Percentiles rank a stretch among this genome's conserved stretches.
Evolutionary conservation across 495 filamentous ascomycete genomes (phyloP).

Genomic region (Achaetomiella virescens): DNA sequence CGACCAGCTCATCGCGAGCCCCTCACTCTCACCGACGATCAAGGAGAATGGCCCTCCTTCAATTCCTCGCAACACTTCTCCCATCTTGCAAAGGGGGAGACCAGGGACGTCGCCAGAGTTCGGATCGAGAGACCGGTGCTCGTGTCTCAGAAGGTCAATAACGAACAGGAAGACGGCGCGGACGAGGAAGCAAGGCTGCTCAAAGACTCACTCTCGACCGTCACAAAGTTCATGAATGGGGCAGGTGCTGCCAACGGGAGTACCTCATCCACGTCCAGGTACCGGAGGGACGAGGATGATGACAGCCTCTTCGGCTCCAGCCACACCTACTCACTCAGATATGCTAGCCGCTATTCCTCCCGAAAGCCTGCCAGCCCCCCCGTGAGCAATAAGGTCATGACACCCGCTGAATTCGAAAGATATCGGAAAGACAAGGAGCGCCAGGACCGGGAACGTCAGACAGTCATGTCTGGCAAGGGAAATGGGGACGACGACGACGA

Average conservation of each 20-base stretch:
- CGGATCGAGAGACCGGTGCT: slow-evolving; percentile 44
- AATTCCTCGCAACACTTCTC: slow-evolving; percentile 30
- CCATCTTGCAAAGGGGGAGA: slow-evolving; percentile 13
- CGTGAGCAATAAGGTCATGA: slow-evolving; percentile 72
- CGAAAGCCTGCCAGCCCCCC: slow-evolving; percentile 30
- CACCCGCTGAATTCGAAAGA: slow-evolving; percentile 77
- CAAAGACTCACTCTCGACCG: slow-evolving; percentile 52
- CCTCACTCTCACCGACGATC: slow-evolving; percentile 26
- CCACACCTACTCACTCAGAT: slow-evolving; percentile 50
- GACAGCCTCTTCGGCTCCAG: slow-evolving; percentile 45
- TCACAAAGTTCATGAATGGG: slow-evolving; percentile 39
- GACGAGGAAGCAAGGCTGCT: slow-evolving; percentile 67
- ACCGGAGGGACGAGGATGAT: slow-evolving; percentile 36
- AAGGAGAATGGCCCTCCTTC: slow-evolving; percentile 28
- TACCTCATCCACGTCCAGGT: slow-evolving; percentile 22
- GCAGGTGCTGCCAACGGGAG: neutral
- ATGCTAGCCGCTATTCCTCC: slow-evolving; percentile 40
- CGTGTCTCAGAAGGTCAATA: slow-evolving; percentile 38
- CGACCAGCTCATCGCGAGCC: slow-evolving; percentile 50
- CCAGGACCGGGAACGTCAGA: slow-evolving; percentile 61
- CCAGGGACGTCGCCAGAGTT: slow-evolving; percentile 28
- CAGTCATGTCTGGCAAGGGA: slow-evolving; percentile 24
- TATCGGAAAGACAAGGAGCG: slow-evolving; percentile 76
- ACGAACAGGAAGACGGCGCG: slow-evolving; percentile 41
- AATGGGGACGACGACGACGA: slow-evolving; percentile 52